Conservation (phyloP, 2,329 filamentous ascomycete species). For the Calonectria leucothoes region DNA sequence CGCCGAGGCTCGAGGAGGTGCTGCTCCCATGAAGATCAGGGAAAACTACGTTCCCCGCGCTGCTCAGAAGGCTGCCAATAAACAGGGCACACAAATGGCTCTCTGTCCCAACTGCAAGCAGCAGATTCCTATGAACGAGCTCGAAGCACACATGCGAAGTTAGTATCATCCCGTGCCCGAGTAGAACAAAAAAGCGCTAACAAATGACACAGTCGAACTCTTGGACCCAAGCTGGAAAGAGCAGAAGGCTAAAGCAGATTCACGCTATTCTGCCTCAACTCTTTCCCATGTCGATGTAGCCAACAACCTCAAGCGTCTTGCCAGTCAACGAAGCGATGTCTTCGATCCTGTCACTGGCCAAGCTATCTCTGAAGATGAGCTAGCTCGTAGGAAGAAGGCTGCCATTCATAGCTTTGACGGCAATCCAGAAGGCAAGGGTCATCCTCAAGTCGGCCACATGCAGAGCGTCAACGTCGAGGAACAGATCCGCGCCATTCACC, state of each 20-base stretch:
- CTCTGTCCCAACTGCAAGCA: conserved; percentile 95
- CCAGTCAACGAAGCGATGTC: conserved; percentile 87
- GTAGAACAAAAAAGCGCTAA: conserved; percentile 45
- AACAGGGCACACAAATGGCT: conserved; percentile 73
- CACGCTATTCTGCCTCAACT: conserved; percentile 87
- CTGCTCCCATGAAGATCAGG: conserved; percentile 86
- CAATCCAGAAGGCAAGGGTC: conserved; percentile 68
- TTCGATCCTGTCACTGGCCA: conserved; percentile 82
- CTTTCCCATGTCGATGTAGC: conserved; percentile 88
- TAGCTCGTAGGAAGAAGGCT: conserved; percentile 79
- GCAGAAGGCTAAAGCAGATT: conserved; percentile 89
- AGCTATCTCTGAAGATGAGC: conserved; percentile 78
- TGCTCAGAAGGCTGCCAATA: conserved; percentile 76
- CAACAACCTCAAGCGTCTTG: conserved; percentile 94
- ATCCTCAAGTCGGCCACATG: conserved; percentile 66
- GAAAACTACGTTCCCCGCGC: conserved; percentile 92
- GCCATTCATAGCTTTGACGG: conserved; percentile 75
- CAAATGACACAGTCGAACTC: conserved; percentile 76
- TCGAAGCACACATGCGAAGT: conserved; percentile 94
- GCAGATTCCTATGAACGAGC: conserved; percentile 86
- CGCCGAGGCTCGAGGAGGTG: conserved; percentile 77
- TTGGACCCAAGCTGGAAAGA: conserved; percentile 96
- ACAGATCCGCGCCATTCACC: conserved; percentile 77
- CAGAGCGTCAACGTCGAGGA: conserved; percentile 84
- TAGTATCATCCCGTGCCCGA: background rate